phyloP scores from a whole-genome alignment of 2,329 filamentous ascomycete species.

The Neurospora sp. region DNA sequence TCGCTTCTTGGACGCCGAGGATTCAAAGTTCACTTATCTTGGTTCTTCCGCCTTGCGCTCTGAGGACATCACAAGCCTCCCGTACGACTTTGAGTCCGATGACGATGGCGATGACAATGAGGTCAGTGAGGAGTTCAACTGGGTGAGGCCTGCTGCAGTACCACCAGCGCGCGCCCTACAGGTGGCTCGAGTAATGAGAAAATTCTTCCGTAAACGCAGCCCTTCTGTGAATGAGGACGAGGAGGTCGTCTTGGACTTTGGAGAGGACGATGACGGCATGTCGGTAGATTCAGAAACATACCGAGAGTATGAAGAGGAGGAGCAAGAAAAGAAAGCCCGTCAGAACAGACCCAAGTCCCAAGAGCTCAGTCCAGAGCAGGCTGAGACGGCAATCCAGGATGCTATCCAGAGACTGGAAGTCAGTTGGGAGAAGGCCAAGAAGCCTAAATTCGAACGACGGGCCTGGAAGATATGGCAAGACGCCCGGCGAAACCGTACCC shows the following conservation, averaged over 20 bases:
- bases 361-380: conserved; percentile 32
- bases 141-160: background rate
- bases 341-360: background rate
- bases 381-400: conserved; percentile 43
- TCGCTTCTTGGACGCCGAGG: background rate
- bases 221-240: background rate
- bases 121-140: background rate
- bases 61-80: conserved; percentile 25
- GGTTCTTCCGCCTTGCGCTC: background rate
- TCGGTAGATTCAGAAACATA: conserved; percentile 30
- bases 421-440: conserved; percentile 49
- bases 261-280: conserved; percentile 29
- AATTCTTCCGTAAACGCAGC: background rate
- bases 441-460: conserved; percentile 43
- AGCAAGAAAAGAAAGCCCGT: conserved; percentile 10
- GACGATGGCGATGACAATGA: background rate
- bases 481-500: conserved; percentile 35
- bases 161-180: background rate
- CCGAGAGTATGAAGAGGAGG: conserved; percentile 40
- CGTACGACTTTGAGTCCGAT: conserved; percentile 8
- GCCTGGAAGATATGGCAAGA: conserved; percentile 54
- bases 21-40: background rate
- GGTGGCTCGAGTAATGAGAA: background rate
- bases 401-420: conserved; percentile 40
- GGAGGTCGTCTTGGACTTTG: conserved; percentile 6